These are phyloP conservation scores for Penicillium silybi DNA, from an alignment of 495 filamentous ascomycete genomes.

Conservation along the genomic window DNA sequence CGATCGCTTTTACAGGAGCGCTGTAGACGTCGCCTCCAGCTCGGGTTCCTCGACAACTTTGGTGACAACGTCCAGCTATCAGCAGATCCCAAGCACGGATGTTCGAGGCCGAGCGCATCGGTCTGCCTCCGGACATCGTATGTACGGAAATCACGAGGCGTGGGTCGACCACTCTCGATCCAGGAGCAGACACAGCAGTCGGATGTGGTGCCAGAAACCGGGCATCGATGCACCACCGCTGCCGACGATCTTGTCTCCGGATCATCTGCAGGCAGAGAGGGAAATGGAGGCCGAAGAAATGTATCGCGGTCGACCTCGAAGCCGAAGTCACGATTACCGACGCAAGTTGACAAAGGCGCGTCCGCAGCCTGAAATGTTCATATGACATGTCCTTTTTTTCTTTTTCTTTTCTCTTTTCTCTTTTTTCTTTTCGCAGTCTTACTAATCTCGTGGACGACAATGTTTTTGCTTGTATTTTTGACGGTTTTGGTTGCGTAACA, in stretches of 20 bases:
- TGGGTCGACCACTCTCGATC: constrained; percentile 13
- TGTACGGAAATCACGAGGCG: neutral
- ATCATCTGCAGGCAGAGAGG: constrained; percentile 4
- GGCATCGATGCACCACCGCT: constrained; percentile 16
- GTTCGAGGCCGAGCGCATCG: constrained; percentile 1
- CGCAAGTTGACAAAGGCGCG: constrained; percentile 22
- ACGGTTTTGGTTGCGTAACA: neutral
- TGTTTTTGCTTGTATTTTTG: neutral
- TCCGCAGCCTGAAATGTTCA: constrained; percentile 15
- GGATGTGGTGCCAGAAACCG: constrained; percentile 17
- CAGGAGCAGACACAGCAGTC: constrained; percentile 11
- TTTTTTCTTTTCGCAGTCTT: neutral
- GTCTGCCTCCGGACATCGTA: constrained; percentile 13
- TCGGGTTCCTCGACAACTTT: constrained; percentile 2
- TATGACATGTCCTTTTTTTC: constrained; percentile 3
- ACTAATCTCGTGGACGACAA: no score
- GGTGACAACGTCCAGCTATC: constrained; percentile 3
- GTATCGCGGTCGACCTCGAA: constrained; percentile 29
- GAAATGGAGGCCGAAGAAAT: constrained; percentile 11
- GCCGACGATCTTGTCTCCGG: constrained; percentile 20
- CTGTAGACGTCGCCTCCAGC: constrained; percentile 1
- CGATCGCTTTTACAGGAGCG: constrained; percentile 9
- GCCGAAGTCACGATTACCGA: constrained; percentile 26
- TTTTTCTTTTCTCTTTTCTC: constrained; percentile 3
- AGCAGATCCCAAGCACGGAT: neutral